phyloP scores from a whole-genome alignment of 495 filamentous ascomycete genomes.

The Talaromyces thailandensis region DNA sequence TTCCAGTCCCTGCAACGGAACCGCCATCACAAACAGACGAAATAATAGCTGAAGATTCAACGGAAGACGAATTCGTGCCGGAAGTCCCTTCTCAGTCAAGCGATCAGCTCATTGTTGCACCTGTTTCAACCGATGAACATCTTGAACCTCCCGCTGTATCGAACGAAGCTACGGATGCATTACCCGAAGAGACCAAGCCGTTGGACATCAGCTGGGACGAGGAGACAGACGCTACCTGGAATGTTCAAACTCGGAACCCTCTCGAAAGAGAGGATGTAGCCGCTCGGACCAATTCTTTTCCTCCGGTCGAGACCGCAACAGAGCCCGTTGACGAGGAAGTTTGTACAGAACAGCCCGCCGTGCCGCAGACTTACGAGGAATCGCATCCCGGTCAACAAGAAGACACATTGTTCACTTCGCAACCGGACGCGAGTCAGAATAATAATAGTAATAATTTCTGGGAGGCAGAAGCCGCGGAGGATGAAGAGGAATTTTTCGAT shows the following conservation, averaged over 20 bases:
- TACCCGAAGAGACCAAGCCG: conserved; percentile 10
- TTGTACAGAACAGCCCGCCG: background rate
- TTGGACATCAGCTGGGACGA: conserved; percentile 1
- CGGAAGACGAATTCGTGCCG: background rate
- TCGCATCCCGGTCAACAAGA: conserved; percentile 11
- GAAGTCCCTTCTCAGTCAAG: background rate
- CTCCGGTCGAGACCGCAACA: conserved; percentile 17
- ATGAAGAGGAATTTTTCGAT: conserved; percentile 38
- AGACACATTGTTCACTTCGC: conserved; percentile 11
- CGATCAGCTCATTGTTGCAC: background rate
- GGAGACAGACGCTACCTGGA: background rate
- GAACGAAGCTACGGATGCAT: conserved; percentile 6
- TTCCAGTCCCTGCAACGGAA: background rate
- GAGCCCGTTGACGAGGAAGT: conserved; percentile 8
- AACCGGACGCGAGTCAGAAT: background rate
- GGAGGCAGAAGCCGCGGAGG: conserved; percentile 27
- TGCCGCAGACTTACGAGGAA: background rate
- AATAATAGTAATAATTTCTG: conserved; percentile 19
- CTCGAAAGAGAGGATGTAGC: conserved; percentile 24
- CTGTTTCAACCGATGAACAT: background rate
- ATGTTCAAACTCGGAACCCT: background rate
- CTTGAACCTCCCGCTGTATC: background rate
- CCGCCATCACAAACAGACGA: background rate
- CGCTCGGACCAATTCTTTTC: conserved; percentile 12
- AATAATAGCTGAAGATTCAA: background rate